Evolutionary conservation across 768 basidiomycete genomes (phyloP).

Genomic region (Boletus rubescentipes): DNA sequence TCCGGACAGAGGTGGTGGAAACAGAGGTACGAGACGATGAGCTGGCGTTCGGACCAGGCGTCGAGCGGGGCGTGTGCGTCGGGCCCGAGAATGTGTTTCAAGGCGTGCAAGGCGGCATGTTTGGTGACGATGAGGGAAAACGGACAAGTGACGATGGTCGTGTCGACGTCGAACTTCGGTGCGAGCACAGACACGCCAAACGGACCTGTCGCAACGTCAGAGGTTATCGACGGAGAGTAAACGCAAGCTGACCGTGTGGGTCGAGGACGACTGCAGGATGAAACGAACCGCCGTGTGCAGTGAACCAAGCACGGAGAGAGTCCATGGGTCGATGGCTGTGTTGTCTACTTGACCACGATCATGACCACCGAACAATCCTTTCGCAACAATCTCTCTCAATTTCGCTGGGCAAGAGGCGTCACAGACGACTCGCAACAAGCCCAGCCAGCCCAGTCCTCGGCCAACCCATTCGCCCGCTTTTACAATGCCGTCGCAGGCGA

Average conservation of each 20-base stretch:
- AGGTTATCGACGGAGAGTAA: neutral
- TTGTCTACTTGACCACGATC: no score
- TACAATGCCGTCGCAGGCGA: constrained; percentile 83
- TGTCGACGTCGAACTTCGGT: constrained; percentile 45
- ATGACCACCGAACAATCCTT: constrained; percentile 60
- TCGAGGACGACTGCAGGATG: constrained; percentile 44
- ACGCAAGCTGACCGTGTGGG: constrained; percentile 40
- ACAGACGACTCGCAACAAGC: constrained; percentile 66
- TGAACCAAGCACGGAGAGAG: constrained; percentile 51
- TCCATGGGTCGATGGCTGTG: no score
- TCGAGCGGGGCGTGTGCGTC: constrained; percentile 22
- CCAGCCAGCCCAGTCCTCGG: constrained; percentile 32
- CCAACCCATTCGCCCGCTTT: constrained; percentile 81
- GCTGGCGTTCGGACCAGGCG: constrained; percentile 63
- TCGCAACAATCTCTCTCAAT: constrained; percentile 74
- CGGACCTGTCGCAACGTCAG: constrained; percentile 31
- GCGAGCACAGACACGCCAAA: constrained; percentile 56
- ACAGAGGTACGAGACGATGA: constrained; percentile 64
- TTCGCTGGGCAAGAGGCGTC: constrained; percentile 78
- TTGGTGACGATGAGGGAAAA: constrained; percentile 64
- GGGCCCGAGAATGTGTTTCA: constrained; percentile 40
- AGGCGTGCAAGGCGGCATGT: constrained; percentile 42
- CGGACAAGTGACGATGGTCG: constrained; percentile 64
- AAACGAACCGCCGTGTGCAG: constrained; percentile 48
- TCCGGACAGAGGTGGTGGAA: constrained; percentile 56